Percentiles rank a stretch among this genome's conserved stretches.
phyloP scores from a whole-genome alignment of 1,139 yeast species.

The Yamadazyma conglobata region DNA sequence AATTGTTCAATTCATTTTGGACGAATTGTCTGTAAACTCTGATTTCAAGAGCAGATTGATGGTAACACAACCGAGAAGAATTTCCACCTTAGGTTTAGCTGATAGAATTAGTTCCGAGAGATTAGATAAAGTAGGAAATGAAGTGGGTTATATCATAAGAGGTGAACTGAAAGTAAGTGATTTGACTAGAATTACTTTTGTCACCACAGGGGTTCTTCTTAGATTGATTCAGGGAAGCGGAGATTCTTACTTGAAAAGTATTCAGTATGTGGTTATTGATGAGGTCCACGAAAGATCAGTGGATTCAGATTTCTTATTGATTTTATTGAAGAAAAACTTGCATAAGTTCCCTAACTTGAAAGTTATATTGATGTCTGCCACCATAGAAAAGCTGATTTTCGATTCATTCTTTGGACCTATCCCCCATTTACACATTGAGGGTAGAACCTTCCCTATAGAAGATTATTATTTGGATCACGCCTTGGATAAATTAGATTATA shows the following conservation, averaged over 20 bases:
- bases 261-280: constrained; percentile 76
- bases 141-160: constrained; percentile 85
- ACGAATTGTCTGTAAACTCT: constrained; percentile 46
- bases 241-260: constrained; percentile 44
- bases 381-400: constrained; percentile 74
- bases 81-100: constrained; percentile 91
- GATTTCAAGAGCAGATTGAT: constrained; percentile 59
- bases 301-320: constrained; percentile 82
- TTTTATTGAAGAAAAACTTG: constrained; percentile 63
- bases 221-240: constrained; percentile 67
- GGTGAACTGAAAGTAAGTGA: constrained; percentile 73
- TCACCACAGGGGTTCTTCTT: constrained; percentile 88
- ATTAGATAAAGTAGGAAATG: constrained; percentile 61
- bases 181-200: constrained; percentile 72
- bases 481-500: constrained; percentile 51
- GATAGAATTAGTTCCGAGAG: constrained; percentile 90
- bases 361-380: constrained; percentile 89
- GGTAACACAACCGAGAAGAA: constrained; percentile 95
- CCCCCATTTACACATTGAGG: constrained; percentile 75
- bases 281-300: constrained; percentile 96
- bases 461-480: constrained; percentile 71
- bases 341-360: constrained; percentile 51
- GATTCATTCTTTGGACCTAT: constrained; percentile 54
- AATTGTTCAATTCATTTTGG: constrained; percentile 83
- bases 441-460: constrained; percentile 87